These are phyloP conservation scores for Sporothrix globosa DNA, from an alignment of 2,329 filamentous ascomycete genomes.

Conservation along the genomic window DNA sequence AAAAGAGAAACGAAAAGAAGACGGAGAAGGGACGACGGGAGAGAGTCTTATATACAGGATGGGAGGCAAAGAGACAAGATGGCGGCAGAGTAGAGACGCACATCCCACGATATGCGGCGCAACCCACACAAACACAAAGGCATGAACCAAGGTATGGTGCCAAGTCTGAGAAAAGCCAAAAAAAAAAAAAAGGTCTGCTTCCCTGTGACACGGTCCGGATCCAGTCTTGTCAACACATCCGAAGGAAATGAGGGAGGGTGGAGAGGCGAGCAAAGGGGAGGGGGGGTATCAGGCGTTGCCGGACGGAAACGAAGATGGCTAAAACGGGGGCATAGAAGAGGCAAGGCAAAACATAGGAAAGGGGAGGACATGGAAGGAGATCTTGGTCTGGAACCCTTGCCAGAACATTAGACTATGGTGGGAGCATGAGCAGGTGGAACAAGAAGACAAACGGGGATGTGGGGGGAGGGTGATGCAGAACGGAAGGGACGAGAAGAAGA, in stretches of 20 bases:
- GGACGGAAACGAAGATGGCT: slow-evolving; percentile 41
- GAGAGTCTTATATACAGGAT: slow-evolving; percentile 47
- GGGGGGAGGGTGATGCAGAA: neutral
- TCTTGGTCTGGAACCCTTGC: slow-evolving; percentile 27
- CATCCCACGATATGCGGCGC: slow-evolving; percentile 22
- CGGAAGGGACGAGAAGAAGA: neutral
- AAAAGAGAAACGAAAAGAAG: slow-evolving; percentile 39
- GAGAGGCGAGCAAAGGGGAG: slow-evolving; percentile 31
- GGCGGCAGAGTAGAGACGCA: too few species aligned
- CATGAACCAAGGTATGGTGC: slow-evolving; percentile 40
- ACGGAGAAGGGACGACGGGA: slow-evolving; percentile 36
- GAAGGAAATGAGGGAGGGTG: slow-evolving; percentile 38
- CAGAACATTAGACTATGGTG: slow-evolving; percentile 17
- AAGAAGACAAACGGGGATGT: neutral
- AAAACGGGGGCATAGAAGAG: slow-evolving; percentile 40
- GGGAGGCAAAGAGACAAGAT: neutral
- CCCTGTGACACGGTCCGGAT: slow-evolving; percentile 35
- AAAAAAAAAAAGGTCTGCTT: slow-evolving; percentile 37
- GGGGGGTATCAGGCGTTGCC: slow-evolving; percentile 44
- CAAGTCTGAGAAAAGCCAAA: slow-evolving; percentile 38
- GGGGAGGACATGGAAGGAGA: neutral
- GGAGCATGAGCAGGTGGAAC: slow-evolving; percentile 15
- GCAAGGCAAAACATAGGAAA: neutral
- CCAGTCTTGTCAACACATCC: slow-evolving; percentile 21
- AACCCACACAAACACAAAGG: slow-evolving; percentile 33